Percentiles rank a stretch among this genome's conserved stretches.
These are phyloP conservation scores for Haematococcus sp. DNA, from an alignment of 139 green algal species.

Conservation along the genomic window DNA sequence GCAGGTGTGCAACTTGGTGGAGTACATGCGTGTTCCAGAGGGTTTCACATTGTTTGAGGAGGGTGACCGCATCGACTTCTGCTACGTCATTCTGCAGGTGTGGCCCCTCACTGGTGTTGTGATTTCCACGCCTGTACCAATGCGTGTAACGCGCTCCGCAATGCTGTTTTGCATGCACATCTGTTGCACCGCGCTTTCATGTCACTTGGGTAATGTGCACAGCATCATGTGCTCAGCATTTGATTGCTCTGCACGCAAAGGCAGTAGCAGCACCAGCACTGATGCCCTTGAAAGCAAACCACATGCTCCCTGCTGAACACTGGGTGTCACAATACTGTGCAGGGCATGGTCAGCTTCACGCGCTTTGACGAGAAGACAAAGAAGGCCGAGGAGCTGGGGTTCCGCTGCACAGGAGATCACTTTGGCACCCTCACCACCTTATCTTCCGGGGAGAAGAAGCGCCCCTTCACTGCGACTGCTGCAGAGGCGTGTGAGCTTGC, in stretches of 20 bases:
- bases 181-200: neutral
- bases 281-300: neutral
- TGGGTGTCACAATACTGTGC: neutral
- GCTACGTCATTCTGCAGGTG: constrained; percentile 37
- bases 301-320: neutral
- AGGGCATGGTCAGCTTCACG: constrained; percentile 12
- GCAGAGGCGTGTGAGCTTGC: constrained; percentile 24
- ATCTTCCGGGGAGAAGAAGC: constrained; percentile 15
- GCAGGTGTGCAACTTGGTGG: constrained; percentile 7
- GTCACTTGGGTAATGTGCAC: too few relatives aligned
- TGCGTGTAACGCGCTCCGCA: too few relatives aligned
- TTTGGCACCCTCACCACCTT: constrained; percentile 36
- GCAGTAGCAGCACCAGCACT: too few relatives aligned
- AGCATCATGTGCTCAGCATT: neutral
- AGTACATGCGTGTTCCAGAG: constrained; percentile 7
- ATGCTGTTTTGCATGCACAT: too few relatives aligned
- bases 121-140: too few relatives aligned
- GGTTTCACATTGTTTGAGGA: constrained; percentile 27
- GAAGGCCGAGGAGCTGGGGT: constrained; percentile 2
- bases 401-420: constrained; percentile 28
- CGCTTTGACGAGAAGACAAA: neutral
- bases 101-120: too few relatives aligned
- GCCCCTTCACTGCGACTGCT: constrained; percentile 21
- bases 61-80: constrained; percentile 38
- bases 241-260: too few relatives aligned